Conservation (phyloP, 306 rosid species). For the Pueraria montana region DNA sequence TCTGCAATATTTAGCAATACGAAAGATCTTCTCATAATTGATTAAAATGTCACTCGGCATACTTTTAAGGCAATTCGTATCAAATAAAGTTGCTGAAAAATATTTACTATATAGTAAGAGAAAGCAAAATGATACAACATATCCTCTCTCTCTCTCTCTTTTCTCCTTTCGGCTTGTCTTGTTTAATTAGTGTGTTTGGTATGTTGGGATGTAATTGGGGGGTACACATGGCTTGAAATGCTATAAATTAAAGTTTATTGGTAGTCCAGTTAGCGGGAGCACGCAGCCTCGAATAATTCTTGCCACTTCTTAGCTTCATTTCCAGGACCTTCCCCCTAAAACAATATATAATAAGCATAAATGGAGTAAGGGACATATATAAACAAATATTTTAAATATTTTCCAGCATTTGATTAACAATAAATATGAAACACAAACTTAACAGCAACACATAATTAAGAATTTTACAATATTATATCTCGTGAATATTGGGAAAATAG, state of each 20-base stretch:
- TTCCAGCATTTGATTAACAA: no score
- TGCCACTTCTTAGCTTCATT: slow-evolving; percentile 76
- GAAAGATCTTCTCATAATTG: no score
- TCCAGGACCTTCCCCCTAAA: slow-evolving; percentile 95
- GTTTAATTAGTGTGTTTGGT: neutral
- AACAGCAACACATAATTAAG: no score
- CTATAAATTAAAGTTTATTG: neutral
- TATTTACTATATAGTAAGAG: neutral
- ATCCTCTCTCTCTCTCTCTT: neutral
- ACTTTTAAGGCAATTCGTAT: neutral
- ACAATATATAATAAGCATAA: slow-evolving; percentile 34
- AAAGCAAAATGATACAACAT: neutral
- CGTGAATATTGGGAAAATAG: no score
- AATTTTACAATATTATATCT: no score
- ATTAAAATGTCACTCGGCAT: neutral
- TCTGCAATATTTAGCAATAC: no score
- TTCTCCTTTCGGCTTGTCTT: neutral
- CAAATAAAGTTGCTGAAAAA: neutral
- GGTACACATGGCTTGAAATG: neutral
- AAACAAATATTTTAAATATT: no score
- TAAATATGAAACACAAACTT: no score
- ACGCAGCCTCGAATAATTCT: slow-evolving; percentile 71
- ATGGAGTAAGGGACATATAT: neutral
- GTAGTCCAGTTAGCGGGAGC: slow-evolving; percentile 38
- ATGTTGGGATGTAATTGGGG: neutral